Conservation (phyloP, 805 yeast species). For the Candida koratica region DNA sequence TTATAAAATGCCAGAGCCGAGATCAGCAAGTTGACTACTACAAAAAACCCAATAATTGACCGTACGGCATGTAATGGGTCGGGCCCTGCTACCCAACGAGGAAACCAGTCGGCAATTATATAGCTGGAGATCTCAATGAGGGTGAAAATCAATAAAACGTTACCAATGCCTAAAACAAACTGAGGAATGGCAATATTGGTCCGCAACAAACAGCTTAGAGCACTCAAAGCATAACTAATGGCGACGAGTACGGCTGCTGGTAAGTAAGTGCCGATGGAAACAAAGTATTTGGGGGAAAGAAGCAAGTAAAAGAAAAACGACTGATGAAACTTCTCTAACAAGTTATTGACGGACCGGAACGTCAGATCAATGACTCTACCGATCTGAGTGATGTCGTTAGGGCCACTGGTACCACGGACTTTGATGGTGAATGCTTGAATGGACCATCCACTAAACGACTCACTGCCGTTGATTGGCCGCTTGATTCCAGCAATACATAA, state of each 20-base stretch:
- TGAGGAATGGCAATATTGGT: conserved; percentile 27
- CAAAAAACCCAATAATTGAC: conserved; percentile 18
- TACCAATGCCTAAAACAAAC: conserved; percentile 21
- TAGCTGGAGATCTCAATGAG: conserved; percentile 24
- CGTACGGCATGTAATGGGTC: conserved; percentile 16
- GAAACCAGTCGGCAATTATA: conserved; percentile 24
- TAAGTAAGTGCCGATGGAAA: conserved; percentile 88
- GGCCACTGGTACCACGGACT: conserved; percentile 59
- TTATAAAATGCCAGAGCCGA: conserved; percentile 17
- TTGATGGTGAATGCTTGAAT: conserved; percentile 82
- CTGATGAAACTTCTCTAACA: conserved; percentile 94
- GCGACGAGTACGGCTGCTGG: conserved; percentile 80
- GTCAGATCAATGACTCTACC: conserved; percentile 88
- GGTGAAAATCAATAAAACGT: conserved; percentile 25
- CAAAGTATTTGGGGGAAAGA: conserved; percentile 73
- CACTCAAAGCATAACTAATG: conserved; percentile 62
- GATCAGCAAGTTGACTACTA: conserved; percentile 13
- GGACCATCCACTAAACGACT: conserved; percentile 94
- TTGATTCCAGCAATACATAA: conserved; percentile 68
- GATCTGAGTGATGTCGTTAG: conserved; percentile 79
- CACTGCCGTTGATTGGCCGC: conserved; percentile 62
- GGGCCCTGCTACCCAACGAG: conserved; percentile 17
- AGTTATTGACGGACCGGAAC: conserved; percentile 83
- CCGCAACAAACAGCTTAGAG: conserved; percentile 54
- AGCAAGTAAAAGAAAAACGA: conserved; percentile 89